Evolutionary conservation across 495 filamentous ascomycete genomes (phyloP).

Genomic region (Talaromyces borbonicus): DNA sequence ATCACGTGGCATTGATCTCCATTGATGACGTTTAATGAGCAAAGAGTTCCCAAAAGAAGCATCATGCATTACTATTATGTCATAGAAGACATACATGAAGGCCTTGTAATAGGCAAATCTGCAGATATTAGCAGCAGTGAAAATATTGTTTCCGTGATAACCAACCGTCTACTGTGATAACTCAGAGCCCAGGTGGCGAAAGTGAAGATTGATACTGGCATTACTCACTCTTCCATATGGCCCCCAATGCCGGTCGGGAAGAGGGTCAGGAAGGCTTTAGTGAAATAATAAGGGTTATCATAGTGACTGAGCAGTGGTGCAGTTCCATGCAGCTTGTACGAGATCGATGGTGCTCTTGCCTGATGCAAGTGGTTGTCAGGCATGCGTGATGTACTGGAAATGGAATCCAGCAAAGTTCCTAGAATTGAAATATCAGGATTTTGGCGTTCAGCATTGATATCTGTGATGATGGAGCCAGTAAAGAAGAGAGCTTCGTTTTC

Average conservation of each 20-base stretch:
- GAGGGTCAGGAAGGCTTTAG: conserved; percentile 12
- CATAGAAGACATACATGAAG: conserved; percentile 10
- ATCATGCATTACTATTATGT: conserved; percentile 8
- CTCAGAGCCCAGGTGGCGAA: conserved; percentile 9
- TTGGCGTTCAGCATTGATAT: conserved; percentile 12
- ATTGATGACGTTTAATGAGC: conserved; percentile 5
- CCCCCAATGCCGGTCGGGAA: conserved; percentile 14
- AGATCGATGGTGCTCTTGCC: no score
- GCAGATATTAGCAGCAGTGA: no score
- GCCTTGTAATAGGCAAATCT: conserved; percentile 10
- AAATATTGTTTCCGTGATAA: not conserved
- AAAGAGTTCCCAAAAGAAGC: conserved; percentile 8
- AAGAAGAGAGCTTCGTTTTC: not conserved
- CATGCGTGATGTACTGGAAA: no score
- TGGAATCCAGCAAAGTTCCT: conserved; percentile 2
- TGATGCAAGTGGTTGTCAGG: no score
- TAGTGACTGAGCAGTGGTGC: conserved; percentile 10
- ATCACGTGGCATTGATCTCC: conserved; percentile 2
- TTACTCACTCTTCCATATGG: conserved; percentile 9
- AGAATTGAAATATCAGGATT: conserved; percentile 9
- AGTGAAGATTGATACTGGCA: conserved; percentile 7
- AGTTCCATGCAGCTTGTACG: no score
- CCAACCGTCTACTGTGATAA: conserved; percentile 13
- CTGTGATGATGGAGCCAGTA: conserved; percentile 8
- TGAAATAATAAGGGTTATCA: conserved; percentile 11